Conservation (phyloP, 2,329 filamentous ascomycete genomes). For the Colletotrichum sp. region DNA sequence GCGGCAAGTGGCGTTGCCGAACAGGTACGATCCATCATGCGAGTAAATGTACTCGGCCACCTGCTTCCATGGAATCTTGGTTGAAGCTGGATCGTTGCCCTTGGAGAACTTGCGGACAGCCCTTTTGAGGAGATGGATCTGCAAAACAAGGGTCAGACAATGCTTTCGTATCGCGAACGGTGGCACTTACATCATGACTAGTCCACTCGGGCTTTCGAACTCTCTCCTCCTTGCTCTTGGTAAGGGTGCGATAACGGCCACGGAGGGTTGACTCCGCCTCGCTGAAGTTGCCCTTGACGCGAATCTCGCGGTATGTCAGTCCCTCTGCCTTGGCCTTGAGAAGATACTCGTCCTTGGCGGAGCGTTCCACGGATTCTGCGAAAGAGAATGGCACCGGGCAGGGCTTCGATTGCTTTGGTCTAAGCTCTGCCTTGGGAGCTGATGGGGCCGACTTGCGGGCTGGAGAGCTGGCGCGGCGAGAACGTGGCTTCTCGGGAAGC, state of each 20-base stretch:
- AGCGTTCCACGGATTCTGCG: not conserved
- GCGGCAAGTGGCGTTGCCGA: slow-evolving; percentile 63
- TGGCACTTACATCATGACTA: slow-evolving; percentile 63
- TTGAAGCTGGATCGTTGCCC: slow-evolving; percentile 29
- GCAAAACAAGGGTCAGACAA: not conserved
- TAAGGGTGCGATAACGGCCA: slow-evolving; percentile 70
- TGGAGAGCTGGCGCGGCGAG: not conserved
- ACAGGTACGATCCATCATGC: slow-evolving; percentile 62
- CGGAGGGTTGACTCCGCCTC: slow-evolving; percentile 77
- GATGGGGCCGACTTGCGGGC: not conserved
- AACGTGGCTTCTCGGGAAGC: slow-evolving; percentile 12
- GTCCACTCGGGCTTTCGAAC: slow-evolving; percentile 72
- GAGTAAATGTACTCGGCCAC: slow-evolving; percentile 58
- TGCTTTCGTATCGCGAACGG: not conserved
- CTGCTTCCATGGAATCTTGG: slow-evolving; percentile 61
- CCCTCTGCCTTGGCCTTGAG: slow-evolving; percentile 59
- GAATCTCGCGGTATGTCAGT: slow-evolving; percentile 71
- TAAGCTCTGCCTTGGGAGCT: not conserved
- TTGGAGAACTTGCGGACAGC: slow-evolving; percentile 45
- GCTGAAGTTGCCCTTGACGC: slow-evolving; percentile 54
- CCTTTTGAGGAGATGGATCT: slow-evolving; percentile 51
- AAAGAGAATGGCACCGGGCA: not conserved
- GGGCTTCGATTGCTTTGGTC: slow-evolving; percentile 3
- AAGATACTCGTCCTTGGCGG: slow-evolving; percentile 52
- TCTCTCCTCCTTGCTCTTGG: slow-evolving; percentile 65